phyloP scores from a whole-genome alignment of 306 rosid genomes.

The Aeschynomene evenia region DNA sequence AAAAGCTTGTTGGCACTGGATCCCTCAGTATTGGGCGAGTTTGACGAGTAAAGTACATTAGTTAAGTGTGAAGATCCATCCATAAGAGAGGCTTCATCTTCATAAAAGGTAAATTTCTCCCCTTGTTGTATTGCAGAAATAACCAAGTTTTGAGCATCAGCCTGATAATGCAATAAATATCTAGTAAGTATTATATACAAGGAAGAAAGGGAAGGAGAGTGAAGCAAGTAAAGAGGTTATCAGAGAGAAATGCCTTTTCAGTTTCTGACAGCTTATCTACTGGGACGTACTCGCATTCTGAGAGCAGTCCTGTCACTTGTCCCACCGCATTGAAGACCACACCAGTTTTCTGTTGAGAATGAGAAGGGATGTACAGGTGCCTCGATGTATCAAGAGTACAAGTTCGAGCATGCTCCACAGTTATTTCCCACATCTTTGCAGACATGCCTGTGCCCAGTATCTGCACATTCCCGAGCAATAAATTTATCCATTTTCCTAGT shows the following conservation, averaged over 20 bases:
- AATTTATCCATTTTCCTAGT: slow-evolving; percentile 20
- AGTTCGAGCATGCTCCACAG: slow-evolving; percentile 91
- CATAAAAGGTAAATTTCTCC: slow-evolving; percentile 50
- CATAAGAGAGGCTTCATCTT: slow-evolving; percentile 62
- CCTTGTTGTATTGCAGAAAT: slow-evolving; percentile 62
- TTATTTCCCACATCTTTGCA: slow-evolving; percentile 98
- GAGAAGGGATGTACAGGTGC: slow-evolving; percentile 46
- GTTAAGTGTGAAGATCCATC: slow-evolving; percentile 50
- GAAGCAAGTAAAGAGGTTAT: slow-evolving; percentile 21
- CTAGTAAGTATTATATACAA: slow-evolving; percentile 25
- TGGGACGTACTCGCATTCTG: slow-evolving; percentile 61
- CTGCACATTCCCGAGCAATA: slow-evolving; percentile 49
- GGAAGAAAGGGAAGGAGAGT: neutral
- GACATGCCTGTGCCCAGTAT: slow-evolving; percentile 97
- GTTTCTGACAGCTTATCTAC: slow-evolving; percentile 74
- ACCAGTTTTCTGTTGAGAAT: slow-evolving; percentile 60
- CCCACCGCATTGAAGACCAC: slow-evolving; percentile 90
- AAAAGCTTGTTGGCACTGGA: slow-evolving; percentile 63
- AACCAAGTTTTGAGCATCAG: slow-evolving; percentile 65
- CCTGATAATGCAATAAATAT: slow-evolving; percentile 46
- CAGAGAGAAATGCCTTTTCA: slow-evolving; percentile 65
- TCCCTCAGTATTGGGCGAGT: slow-evolving; percentile 61
- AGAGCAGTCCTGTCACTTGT: slow-evolving; percentile 69
- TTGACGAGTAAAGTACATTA: slow-evolving; percentile 41
- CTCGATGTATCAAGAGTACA: slow-evolving; percentile 59